Percentiles rank a stretch among this genome's conserved stretches.
These are phyloP conservation scores for Diaporthe humulicola DNA, from an alignment of 2,329 filamentous ascomycete genomes.

Conservation along the genomic window DNA sequence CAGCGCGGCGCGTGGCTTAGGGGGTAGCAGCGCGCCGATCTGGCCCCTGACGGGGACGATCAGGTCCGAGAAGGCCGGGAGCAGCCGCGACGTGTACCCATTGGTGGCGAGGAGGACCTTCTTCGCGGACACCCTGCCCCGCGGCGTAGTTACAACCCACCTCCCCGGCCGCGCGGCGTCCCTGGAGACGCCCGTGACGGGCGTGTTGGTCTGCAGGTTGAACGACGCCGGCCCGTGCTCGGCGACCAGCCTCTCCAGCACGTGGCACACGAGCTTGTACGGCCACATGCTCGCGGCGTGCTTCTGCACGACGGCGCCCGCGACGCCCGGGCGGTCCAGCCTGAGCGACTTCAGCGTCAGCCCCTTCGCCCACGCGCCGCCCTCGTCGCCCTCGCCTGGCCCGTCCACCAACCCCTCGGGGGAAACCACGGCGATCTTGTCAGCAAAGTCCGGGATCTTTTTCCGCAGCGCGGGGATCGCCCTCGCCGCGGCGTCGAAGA, in stretches of 20 bases:
- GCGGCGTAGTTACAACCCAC: conserved; percentile 76
- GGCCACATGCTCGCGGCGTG: conserved; percentile 82
- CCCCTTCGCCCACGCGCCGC: conserved; percentile 43
- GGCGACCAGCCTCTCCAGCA: conserved; percentile 71
- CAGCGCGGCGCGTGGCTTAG: conserved; percentile 55
- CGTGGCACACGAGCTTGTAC: conserved; percentile 83
- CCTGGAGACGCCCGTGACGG: conserved; percentile 63
- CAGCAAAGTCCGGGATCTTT: conserved; percentile 69
- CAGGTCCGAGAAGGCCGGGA: conserved; percentile 76
- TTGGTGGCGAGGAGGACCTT: conserved; percentile 85
- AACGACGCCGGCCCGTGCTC: conserved; percentile 59
- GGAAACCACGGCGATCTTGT: conserved; percentile 56
- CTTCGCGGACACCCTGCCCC: conserved; percentile 74
- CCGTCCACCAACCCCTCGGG: conserved; percentile 33
- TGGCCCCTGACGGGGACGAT: conserved; percentile 85
- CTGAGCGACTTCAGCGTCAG: conserved; percentile 64
- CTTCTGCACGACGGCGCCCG: conserved; percentile 74
- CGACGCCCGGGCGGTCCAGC: conserved; percentile 60
- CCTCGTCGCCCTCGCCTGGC: conserved; percentile 37
- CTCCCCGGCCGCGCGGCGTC: conserved; percentile 35
- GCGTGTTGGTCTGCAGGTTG: conserved; percentile 82
- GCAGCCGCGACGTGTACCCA: conserved; percentile 82
- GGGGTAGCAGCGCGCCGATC: conserved; percentile 75
- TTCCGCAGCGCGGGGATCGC: conserved; percentile 65
- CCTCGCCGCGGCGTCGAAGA: conserved; percentile 65